phyloP scores from a whole-genome alignment of 768 basidiomycete genomes.

The Pleurotus cornucopiae region DNA sequence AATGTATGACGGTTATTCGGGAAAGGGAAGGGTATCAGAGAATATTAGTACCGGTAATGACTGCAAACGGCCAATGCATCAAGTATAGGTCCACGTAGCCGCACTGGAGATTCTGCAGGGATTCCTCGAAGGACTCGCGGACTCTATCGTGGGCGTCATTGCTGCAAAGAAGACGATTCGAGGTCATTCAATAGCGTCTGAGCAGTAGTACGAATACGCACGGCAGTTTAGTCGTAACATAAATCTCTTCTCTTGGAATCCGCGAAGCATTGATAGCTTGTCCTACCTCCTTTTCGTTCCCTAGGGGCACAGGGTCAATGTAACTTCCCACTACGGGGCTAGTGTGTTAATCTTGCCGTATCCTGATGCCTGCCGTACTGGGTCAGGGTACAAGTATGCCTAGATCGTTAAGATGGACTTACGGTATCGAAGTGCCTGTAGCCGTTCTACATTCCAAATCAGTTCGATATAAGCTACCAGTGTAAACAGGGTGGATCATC shows the following conservation, averaged over 20 bases:
- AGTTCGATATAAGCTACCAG: not conserved
- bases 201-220: not conserved
- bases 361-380: conserved; percentile 19
- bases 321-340: not conserved
- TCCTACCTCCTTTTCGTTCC: conserved; percentile 7
- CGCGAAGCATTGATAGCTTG: not conserved
- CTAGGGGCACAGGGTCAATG: not conserved
- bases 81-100: conserved; percentile 40
- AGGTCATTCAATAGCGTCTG: not conserved
- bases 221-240: conserved; percentile 6
- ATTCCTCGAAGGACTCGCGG: conserved; percentile 30
- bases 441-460: conserved; percentile 23
- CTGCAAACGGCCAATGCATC: conserved; percentile 21
- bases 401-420: conserved; percentile 2
- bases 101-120: conserved; percentile 29
- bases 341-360: conserved; percentile 15
- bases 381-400: not conserved
- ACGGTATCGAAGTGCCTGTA: conserved; percentile 46
- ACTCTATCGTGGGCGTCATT: conserved; percentile 27
- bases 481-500: not conserved
- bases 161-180: conserved; percentile 1
- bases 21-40: too few species aligned
- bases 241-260: conserved; percentile 4
- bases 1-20: too few species aligned
- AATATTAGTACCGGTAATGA: not conserved